These are phyloP conservation scores for Xylariales sp. DNA, from an alignment of 2,329 filamentous ascomycete genomes.

Conservation along the genomic window DNA sequence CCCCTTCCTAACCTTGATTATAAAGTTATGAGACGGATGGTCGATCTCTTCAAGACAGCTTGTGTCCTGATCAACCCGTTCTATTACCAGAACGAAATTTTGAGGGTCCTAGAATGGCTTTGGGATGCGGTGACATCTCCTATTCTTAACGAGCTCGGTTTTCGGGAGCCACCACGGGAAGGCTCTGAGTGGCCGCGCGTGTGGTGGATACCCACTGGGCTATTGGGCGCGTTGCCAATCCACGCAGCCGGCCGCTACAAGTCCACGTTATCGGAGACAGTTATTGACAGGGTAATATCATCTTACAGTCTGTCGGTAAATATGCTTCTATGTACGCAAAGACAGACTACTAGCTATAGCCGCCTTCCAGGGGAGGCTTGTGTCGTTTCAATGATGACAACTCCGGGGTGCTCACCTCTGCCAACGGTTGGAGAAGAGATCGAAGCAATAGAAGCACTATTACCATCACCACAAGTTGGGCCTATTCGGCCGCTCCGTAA, in stretches of 20 bases:
- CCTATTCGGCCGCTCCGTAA: too few relatives aligned
- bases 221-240: neutral
- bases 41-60: too few relatives aligned
- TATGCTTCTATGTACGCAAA: neutral
- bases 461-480: too few relatives aligned
- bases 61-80: too few relatives aligned
- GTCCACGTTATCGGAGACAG: neutral
- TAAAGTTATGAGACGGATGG: neutral
- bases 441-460: neutral
- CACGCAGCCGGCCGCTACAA: neutral
- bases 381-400: neutral
- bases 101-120: constrained; percentile 8
- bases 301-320: neutral
- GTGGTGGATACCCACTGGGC: constrained; percentile 13
- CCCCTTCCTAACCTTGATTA: neutral
- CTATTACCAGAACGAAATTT: too few relatives aligned
- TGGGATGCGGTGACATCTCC: neutral
- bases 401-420: neutral
- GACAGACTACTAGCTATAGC: too few relatives aligned
- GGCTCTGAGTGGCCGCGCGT: neutral
- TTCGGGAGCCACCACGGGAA: neutral
- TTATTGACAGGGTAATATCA: neutral
- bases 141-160: neutral
- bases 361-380: neutral
- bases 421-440: neutral